Conservation (phyloP, 306 rosid genomes). For the Citrullus amarus region DNA sequence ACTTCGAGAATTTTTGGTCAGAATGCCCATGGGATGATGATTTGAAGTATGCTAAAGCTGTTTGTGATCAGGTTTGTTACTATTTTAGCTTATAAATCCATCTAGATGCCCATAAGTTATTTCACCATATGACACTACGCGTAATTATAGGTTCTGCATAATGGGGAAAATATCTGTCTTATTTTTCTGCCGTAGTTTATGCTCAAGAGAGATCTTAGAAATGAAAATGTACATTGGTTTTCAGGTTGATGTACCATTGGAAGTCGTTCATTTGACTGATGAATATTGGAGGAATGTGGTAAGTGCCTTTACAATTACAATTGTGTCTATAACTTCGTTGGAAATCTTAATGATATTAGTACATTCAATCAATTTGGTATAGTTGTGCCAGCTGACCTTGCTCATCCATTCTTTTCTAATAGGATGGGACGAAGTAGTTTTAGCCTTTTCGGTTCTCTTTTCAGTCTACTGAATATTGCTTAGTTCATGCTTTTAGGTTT, state of each 20-base stretch:
- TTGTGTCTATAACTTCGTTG: not conserved
- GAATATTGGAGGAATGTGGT: conserved; percentile 95
- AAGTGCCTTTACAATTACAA: conserved; percentile 10
- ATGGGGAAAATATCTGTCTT: not conserved
- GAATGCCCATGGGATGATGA: conserved; percentile 98
- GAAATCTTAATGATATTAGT: not conserved
- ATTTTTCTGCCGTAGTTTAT: not conserved
- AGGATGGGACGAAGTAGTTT: not conserved
- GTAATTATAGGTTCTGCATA: not conserved
- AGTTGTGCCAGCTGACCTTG: not conserved
- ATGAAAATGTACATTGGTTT: conserved; percentile 8
- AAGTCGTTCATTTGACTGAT: conserved; percentile 89
- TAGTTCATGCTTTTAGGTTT: conserved; percentile 41
- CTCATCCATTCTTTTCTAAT: not conserved
- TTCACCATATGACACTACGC: not conserved
- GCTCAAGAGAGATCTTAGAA: not conserved
- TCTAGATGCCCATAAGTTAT: not conserved
- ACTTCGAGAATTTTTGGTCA: conserved; percentile 88
- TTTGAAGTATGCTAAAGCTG: conserved; percentile 69
- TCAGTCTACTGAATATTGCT: conserved; percentile 4
- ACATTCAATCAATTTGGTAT: not conserved
- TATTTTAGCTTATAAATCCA: not conserved
- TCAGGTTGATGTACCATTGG: conserved; percentile 69
- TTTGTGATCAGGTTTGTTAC: conserved; percentile 58
- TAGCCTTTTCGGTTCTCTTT: not conserved